Evolutionary conservation across 768 basidiomycete species (phyloP).

Genomic region (Podaxis sp.): DNA sequence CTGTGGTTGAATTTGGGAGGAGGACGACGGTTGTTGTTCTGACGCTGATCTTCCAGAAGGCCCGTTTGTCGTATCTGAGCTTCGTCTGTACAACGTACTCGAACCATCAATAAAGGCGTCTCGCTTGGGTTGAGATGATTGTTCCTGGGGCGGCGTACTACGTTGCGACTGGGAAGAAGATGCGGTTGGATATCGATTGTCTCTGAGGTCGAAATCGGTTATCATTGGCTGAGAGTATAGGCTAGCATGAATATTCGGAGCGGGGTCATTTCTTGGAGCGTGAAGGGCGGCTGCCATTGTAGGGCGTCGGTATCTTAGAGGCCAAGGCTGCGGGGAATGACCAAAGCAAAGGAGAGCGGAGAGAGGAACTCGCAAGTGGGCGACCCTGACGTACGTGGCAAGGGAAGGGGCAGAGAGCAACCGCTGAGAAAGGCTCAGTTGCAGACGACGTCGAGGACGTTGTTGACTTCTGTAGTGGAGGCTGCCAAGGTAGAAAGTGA

Average conservation of each 20-base stretch:
- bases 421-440: slow-evolving; percentile 1
- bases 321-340: slow-evolving; percentile 10
- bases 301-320: slow-evolving; percentile 6
- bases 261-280: slow-evolving; percentile 34
- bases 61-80: slow-evolving; percentile 14
- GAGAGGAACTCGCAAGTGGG: slow-evolving; percentile 3
- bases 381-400: slow-evolving; percentile 1
- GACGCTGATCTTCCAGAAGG: slow-evolving; percentile 5
- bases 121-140: slow-evolving; percentile 14
- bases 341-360: not conserved
- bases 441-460: slow-evolving; percentile 10
- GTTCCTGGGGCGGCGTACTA: not conserved
- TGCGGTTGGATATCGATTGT: slow-evolving; percentile 51
- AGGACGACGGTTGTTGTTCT: slow-evolving; percentile 10
- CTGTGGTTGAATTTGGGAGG: slow-evolving; percentile 12
- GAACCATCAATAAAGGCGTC: slow-evolving; percentile 18
- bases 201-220: slow-evolving; percentile 58
- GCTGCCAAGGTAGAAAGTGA: slow-evolving; percentile 1
- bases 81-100: slow-evolving; percentile 12
- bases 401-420: not conserved
- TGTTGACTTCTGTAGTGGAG: slow-evolving; percentile 1
- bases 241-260: slow-evolving; percentile 27
- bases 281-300: slow-evolving; percentile 51
- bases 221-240: slow-evolving; percentile 53
- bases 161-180: slow-evolving; percentile 24